Conservation (phyloP, 2,329 filamentous ascomycete species). For the Diaporthe caulivora region DNA sequence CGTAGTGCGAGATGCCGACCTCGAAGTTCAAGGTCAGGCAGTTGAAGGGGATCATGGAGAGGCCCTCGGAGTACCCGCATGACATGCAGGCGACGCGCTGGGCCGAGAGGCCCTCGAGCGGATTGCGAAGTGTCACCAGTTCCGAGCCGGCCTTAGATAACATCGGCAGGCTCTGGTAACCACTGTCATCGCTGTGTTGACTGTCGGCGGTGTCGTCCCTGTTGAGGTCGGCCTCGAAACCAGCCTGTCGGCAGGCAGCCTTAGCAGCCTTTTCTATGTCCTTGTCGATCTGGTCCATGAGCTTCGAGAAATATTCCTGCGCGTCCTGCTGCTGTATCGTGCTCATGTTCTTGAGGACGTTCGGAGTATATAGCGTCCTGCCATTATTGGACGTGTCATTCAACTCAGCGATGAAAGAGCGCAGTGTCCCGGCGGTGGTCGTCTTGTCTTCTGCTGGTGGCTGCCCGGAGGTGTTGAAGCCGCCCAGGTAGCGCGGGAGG, state of each 20-base stretch:
- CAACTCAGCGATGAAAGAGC: slow-evolving; percentile 76
- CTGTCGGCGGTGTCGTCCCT: slow-evolving; percentile 60
- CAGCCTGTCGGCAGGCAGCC: slow-evolving; percentile 48
- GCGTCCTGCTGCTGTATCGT: slow-evolving; percentile 98
- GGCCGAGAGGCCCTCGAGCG: slow-evolving; percentile 87
- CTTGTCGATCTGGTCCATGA: slow-evolving; percentile 86
- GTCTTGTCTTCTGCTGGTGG: slow-evolving; percentile 34
- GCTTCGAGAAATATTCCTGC: slow-evolving; percentile 94
- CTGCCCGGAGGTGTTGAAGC: slow-evolving; percentile 49
- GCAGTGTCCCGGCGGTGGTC: slow-evolving; percentile 64
- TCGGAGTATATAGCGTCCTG: slow-evolving; percentile 83
- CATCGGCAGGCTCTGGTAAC: slow-evolving; percentile 62
- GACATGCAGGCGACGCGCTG: slow-evolving; percentile 89
- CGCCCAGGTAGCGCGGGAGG: slow-evolving; percentile 74
- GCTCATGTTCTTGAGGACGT: slow-evolving; percentile 88
- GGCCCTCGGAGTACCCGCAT: slow-evolving; percentile 88
- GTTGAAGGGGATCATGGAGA: slow-evolving; percentile 93
- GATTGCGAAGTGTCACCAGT: slow-evolving; percentile 70
- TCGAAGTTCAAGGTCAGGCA: slow-evolving; percentile 90
- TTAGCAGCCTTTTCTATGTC: slow-evolving; percentile 70
- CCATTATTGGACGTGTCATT: slow-evolving; percentile 79
- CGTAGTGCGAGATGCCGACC: slow-evolving; percentile 69
- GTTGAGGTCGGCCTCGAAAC: slow-evolving; percentile 54
- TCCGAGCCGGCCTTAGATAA: slow-evolving; percentile 53
- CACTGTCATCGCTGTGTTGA: slow-evolving; percentile 68